Conservation (phyloP, 2,329 filamentous ascomycete genomes). For the Apiospora rasikravindrae region DNA sequence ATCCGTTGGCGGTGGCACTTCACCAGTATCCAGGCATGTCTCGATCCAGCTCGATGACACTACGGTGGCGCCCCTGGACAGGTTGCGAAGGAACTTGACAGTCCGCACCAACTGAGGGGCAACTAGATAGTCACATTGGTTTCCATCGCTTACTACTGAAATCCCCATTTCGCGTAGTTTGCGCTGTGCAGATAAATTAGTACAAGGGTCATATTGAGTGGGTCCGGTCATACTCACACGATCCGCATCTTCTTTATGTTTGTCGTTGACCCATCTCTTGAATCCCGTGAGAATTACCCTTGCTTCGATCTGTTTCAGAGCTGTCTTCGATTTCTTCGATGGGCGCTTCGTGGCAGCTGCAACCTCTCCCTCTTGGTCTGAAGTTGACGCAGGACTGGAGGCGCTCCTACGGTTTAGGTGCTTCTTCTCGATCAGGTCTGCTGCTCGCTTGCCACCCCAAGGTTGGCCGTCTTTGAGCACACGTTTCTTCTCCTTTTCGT, state of each 20-base stretch:
- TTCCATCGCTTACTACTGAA: constrained; percentile 75
- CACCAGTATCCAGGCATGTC: constrained; percentile 71
- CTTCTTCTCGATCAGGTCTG: constrained; percentile 61
- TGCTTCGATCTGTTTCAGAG: constrained; percentile 70
- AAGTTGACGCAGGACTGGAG: constrained; percentile 43
- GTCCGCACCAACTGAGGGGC: constrained; percentile 88
- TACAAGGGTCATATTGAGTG: constrained; percentile 20
- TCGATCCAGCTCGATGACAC: constrained; percentile 82
- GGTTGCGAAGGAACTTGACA: constrained; percentile 87
- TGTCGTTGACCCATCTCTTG: constrained; percentile 77
- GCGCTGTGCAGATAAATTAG: constrained; percentile 55
- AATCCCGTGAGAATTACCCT: constrained; percentile 85
- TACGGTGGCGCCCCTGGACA: constrained; percentile 80
- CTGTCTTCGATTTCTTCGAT: constrained; percentile 66
- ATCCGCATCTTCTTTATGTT: constrained; percentile 77
- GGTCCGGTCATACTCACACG: constrained; percentile 61
- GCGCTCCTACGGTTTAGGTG: constrained; percentile 40
- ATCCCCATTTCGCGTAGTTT: constrained; percentile 86
- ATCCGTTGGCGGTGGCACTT: constrained; percentile 66
- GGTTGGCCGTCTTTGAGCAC: constrained; percentile 52
- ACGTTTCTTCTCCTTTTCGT: constrained; percentile 92
- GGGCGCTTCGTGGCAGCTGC: constrained; percentile 56
- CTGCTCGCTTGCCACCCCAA: constrained; percentile 68
- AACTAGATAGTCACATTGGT: constrained; percentile 82
- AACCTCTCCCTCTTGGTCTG: constrained; percentile 36